Base-by-base conservation (phyloP, 2,329 filamentous ascomycete genomes). In the Penicillium sp. region DNA sequence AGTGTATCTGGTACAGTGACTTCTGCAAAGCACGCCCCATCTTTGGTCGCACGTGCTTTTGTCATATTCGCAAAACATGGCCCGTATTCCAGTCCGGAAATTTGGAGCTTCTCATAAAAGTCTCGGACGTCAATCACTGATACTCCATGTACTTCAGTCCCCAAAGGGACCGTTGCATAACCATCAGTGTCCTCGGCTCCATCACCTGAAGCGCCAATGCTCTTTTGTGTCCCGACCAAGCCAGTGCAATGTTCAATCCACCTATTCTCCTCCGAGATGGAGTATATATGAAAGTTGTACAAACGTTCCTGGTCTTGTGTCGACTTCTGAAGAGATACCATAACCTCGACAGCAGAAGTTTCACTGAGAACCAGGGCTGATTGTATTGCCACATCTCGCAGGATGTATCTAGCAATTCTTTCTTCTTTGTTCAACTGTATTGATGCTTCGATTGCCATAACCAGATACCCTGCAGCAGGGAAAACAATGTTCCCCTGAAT, bases 391-490 rank as follows among this genome's bases (percentile, higher is more conserved):
- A 71, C 42, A 18, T 69, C 58, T 15, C 55, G 60, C 10, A 70
- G 39, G 4, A 46, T 13, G 27, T 64, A 59, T 23, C 18, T 46
- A 6, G 49, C 23, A 21, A 59, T 15, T 2, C 32, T 32, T 23
- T 34, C 35, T 16, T 35, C n/a, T n/a, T 47, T 56, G 18, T 21
- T 31, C 13, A 55, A 15, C 39, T 60, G 57, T 27, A 55, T 50
- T 29, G 31, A 41, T 21, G 69, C 71, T 49, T 72, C 68, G 2
- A 68, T 61, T 2, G 62, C 65, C 63, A 71, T 70, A 8, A 49
- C 51, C 21, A 73, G 51, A 38, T 68, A 67, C 2, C 65, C 71
- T 1, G 69, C 67, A 1, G 56, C 64, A 3, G 71, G 71, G 27
- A 66, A 71, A 0, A 72, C 39, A 3, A 61, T 54, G 2, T 48